Evolutionary conservation across 768 basidiomycete species (phyloP).

Genomic region (Dendrothele bispora): DNA sequence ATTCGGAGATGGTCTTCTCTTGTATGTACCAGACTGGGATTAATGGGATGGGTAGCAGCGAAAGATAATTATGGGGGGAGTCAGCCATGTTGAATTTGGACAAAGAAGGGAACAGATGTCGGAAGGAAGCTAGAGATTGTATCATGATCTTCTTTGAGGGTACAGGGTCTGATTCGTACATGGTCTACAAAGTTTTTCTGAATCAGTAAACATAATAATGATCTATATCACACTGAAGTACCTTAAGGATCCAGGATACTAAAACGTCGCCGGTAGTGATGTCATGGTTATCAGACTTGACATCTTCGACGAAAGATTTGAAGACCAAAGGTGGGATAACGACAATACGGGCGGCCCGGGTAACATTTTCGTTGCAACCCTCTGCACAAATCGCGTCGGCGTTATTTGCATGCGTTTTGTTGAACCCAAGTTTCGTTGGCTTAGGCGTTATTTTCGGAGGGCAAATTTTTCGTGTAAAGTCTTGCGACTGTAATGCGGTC

Average conservation of each 20-base stretch:
- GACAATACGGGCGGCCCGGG: constrained; percentile 23
- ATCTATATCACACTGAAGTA: constrained; percentile 13
- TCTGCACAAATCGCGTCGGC: constrained; percentile 35
- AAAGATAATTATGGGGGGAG: constrained; percentile 39
- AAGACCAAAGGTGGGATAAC: constrained; percentile 31
- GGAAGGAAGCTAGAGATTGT: constrained; percentile 37
- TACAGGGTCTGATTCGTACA: constrained; percentile 32
- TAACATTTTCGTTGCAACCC: constrained; percentile 32
- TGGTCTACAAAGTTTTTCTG: constrained; percentile 21
- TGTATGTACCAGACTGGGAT: constrained; percentile 34
- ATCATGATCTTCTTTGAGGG: constrained; percentile 31
- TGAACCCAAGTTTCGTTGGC: constrained; percentile 22
- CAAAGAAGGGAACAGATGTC: constrained; percentile 22
- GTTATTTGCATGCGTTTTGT: constrained; percentile 26
- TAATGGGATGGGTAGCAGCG: constrained; percentile 39
- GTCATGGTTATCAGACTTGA: constrained; percentile 19
- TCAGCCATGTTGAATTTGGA: constrained; percentile 14
- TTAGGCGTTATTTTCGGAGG: constrained; percentile 7
- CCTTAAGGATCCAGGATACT: constrained; percentile 41
- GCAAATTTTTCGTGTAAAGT: background rate
- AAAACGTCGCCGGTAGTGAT: constrained; percentile 39
- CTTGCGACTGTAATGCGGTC: constrained; percentile 21
- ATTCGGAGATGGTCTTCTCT: constrained; percentile 24
- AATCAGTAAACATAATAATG: background rate
- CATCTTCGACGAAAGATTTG: constrained; percentile 26